phyloP scores from a whole-genome alignment of 2,329 filamentous ascomycete species.

The Bisporella sp. region DNA sequence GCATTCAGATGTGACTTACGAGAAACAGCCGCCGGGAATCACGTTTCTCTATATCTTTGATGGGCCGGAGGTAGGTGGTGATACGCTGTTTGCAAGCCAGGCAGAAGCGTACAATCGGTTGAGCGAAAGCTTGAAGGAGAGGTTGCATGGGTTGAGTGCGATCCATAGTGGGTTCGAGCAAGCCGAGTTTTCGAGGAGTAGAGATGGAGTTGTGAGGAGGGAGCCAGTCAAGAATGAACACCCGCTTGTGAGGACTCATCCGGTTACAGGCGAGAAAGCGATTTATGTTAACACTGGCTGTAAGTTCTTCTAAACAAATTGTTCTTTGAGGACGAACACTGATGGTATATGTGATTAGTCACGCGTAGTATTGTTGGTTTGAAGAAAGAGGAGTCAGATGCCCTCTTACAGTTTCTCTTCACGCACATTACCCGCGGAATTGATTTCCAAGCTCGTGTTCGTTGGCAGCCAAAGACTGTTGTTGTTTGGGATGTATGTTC shows the following conservation, averaged over 20 bases:
- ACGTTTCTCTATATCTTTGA: slow-evolving; percentile 86
- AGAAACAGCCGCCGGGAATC: slow-evolving; percentile 80
- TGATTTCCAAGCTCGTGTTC: slow-evolving; percentile 67
- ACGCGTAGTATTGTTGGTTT: slow-evolving; percentile 74
- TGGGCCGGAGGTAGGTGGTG: slow-evolving; percentile 70
- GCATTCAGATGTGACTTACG: slow-evolving; percentile 46
- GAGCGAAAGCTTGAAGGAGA: slow-evolving; percentile 69
- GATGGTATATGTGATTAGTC: slow-evolving; percentile 38
- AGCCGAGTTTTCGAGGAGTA: slow-evolving; percentile 56
- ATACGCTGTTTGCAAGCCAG: slow-evolving; percentile 76
- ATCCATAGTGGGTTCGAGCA: slow-evolving; percentile 81
- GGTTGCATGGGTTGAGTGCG: slow-evolving; percentile 73
- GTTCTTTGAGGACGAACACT: too few species aligned
- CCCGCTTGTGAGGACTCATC: slow-evolving; percentile 77
- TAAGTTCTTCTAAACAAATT: slow-evolving; percentile 33
- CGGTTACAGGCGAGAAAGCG: slow-evolving; percentile 76
- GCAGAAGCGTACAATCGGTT: slow-evolving; percentile 76
- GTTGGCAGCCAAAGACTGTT: slow-evolving; percentile 74
- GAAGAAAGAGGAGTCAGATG: slow-evolving; percentile 76
- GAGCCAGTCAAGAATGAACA: slow-evolving; percentile 71
- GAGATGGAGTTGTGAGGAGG: slow-evolving; percentile 65
- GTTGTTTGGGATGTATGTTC: slow-evolving; percentile 55
- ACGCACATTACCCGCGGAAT: slow-evolving; percentile 66
- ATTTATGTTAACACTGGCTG: slow-evolving; percentile 79
- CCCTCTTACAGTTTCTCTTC: slow-evolving; percentile 67